These are phyloP conservation scores for Ophiocordyceps australis DNA, from an alignment of 2,329 filamentous ascomycete species.

Conservation along the genomic window DNA sequence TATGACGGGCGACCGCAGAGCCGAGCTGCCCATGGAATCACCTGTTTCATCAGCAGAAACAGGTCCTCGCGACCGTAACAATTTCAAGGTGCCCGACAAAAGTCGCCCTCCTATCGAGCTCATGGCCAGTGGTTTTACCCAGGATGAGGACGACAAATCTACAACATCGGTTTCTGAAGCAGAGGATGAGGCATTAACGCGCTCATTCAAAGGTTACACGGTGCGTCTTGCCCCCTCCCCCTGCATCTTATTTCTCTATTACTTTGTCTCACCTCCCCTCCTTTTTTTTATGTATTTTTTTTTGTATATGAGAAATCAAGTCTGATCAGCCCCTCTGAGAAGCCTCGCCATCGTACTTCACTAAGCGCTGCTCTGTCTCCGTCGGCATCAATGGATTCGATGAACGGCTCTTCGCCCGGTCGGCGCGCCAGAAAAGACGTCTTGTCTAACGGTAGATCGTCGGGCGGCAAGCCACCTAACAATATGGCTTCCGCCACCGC, in stretches of 20 bases:
- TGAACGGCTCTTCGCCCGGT: slow-evolving; percentile 49
- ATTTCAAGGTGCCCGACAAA: slow-evolving; percentile 75
- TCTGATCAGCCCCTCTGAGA: no score
- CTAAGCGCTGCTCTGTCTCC: slow-evolving; percentile 60
- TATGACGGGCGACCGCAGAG: slow-evolving; percentile 83
- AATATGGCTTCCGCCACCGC: slow-evolving; percentile 41
- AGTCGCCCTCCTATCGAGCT: slow-evolving; percentile 80
- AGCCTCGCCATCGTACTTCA: slow-evolving; percentile 48
- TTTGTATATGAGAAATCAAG: no score
- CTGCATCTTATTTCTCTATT: background rate
- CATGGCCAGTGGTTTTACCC: slow-evolving; percentile 65
- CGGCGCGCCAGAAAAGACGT: slow-evolving; percentile 39
- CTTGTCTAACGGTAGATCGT: slow-evolving; percentile 19
- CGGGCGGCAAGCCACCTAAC: slow-evolving; percentile 23
- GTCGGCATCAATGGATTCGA: slow-evolving; percentile 80
- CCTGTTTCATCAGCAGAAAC: slow-evolving; percentile 64
- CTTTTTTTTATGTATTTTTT: no score
- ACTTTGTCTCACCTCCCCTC: no score
- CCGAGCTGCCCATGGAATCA: slow-evolving; percentile 86
- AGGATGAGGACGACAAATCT: slow-evolving; percentile 83
- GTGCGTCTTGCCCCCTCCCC: slow-evolving; percentile 22
- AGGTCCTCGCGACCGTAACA: slow-evolving; percentile 75
- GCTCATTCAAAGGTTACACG: slow-evolving; percentile 49
- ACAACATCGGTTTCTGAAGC: slow-evolving; percentile 68
- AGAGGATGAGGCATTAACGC: slow-evolving; percentile 55